Conservation (phyloP, 2,329 filamentous ascomycete species). For the Aspergillus fumigatus region DNA sequence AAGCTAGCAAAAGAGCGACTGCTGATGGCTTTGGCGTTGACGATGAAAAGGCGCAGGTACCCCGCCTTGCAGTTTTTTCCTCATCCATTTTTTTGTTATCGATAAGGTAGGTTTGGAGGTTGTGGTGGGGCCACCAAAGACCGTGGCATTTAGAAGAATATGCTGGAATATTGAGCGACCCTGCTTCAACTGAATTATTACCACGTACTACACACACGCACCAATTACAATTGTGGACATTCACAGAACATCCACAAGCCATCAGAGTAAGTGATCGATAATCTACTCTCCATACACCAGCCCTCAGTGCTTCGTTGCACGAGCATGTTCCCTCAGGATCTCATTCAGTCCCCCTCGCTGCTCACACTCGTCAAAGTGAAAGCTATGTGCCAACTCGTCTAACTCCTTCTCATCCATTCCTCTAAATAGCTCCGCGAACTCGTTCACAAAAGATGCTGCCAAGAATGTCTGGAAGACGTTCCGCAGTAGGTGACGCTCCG, state of each 20-base stretch:
- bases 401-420: conserved; percentile 49
- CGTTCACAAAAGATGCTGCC: conserved; percentile 49
- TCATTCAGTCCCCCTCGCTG: conserved; percentile 50
- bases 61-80: neutral
- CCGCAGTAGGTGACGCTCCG: conserved; percentile 47
- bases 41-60: neutral
- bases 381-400: conserved; percentile 51
- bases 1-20: neutral
- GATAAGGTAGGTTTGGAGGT: neutral
- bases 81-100: neutral
- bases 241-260: neutral
- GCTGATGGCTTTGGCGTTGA: neutral
- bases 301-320: neutral
- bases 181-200: neutral
- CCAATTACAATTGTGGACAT: neutral
- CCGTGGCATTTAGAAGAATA: neutral
- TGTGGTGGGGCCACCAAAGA: neutral
- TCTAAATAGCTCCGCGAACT: conserved; percentile 53
- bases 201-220: neutral
- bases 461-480: conserved; percentile 47
- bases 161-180: no score
- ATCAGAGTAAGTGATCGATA: no score
- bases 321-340: conserved; percentile 45
- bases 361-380: conserved; percentile 52
- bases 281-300: neutral